Percentiles rank a stretch among this genome's conserved stretches.
phyloP scores from a whole-genome alignment of 2,329 filamentous ascomycete species.

The Lachnellula occidentalis region DNA sequence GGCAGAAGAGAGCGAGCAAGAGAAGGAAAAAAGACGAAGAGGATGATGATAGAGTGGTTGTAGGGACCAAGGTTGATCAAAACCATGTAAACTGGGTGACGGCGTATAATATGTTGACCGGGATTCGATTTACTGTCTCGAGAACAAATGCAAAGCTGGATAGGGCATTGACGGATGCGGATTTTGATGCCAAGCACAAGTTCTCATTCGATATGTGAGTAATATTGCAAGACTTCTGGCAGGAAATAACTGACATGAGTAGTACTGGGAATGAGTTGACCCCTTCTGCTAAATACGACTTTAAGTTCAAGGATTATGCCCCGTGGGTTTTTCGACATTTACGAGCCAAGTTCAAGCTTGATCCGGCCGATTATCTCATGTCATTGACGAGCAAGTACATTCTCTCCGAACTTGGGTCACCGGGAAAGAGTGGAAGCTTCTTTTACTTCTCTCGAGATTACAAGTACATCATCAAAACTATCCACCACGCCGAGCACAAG shows the following conservation, averaged over 20 bases:
- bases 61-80: slow-evolving; percentile 97
- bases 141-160: slow-evolving; percentile 96
- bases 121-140: slow-evolving; percentile 94
- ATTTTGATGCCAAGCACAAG: slow-evolving; percentile 93
- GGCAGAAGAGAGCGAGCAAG: slow-evolving; percentile 86
- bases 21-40: slow-evolving; percentile 76
- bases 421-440: slow-evolving; percentile 97
- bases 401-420: slow-evolving; percentile 90
- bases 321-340: slow-evolving; percentile 97
- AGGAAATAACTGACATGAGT: slow-evolving; percentile 32
- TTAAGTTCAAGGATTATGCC: slow-evolving; percentile 99
- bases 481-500: slow-evolving; percentile 91
- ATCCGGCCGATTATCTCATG: slow-evolving; percentile 97
- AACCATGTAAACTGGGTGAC: slow-evolving; percentile 96
- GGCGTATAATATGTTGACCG: slow-evolving; percentile 99
- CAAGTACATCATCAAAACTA: slow-evolving; percentile 99
- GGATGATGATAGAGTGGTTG: slow-evolving; percentile 89
- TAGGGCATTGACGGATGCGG: slow-evolving; percentile 78
- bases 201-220: slow-evolving; percentile 97
- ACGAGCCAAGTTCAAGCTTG: slow-evolving; percentile 79
- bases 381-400: slow-evolving; percentile 98
- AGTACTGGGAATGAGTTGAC: slow-evolving; percentile 95
- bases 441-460: slow-evolving; percentile 99
- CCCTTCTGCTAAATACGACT: slow-evolving; percentile 97
- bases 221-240: neutral